Conservation (phyloP, 169 alveolate genomes). For the Plasmodium falciparum region DNA sequence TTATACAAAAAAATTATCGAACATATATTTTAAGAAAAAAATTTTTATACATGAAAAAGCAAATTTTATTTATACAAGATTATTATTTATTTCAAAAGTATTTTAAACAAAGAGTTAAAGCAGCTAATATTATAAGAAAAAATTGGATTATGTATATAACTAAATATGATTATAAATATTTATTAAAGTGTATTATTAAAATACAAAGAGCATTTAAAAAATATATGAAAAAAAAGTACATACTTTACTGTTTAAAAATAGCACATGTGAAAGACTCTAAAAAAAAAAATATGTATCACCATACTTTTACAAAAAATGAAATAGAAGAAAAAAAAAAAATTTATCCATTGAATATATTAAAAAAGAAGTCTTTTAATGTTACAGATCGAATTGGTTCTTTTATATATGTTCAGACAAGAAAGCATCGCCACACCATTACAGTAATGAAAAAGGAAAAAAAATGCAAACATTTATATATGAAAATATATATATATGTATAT, state of each 20-base stretch:
- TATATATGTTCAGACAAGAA: conserved; percentile 30
- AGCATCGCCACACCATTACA: conserved; percentile 48
- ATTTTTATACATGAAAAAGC: conserved; percentile 31
- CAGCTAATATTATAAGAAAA: conserved; percentile 56
- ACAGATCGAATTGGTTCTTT: conserved; percentile 59
- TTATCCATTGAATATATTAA: neutral
- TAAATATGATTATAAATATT: conserved; percentile 56
- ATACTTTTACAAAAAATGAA: conserved; percentile 16
- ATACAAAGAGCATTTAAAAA: conserved; percentile 64
- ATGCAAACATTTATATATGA: neutral
- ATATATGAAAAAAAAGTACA: conserved; percentile 59
- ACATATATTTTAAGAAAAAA: conserved; percentile 34
- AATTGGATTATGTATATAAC: conserved; percentile 58
- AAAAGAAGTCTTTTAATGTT: neutral
- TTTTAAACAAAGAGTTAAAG: conserved; percentile 47
- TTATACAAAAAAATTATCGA: conserved; percentile 60
- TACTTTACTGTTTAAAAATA: conserved; percentile 34
- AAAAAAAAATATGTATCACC: conserved; percentile 1
- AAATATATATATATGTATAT: neutral
- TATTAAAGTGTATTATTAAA: conserved; percentile 17
- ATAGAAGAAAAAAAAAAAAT: conserved; percentile 1
- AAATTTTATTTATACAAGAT: conserved; percentile 48
- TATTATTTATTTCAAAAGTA: conserved; percentile 58
- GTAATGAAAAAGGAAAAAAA: conserved; percentile 14
- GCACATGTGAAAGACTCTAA: conserved; percentile 21